phyloP scores from a whole-genome alignment of 2,329 filamentous ascomycete genomes.

The Colletotrichum ledebouriae region DNA sequence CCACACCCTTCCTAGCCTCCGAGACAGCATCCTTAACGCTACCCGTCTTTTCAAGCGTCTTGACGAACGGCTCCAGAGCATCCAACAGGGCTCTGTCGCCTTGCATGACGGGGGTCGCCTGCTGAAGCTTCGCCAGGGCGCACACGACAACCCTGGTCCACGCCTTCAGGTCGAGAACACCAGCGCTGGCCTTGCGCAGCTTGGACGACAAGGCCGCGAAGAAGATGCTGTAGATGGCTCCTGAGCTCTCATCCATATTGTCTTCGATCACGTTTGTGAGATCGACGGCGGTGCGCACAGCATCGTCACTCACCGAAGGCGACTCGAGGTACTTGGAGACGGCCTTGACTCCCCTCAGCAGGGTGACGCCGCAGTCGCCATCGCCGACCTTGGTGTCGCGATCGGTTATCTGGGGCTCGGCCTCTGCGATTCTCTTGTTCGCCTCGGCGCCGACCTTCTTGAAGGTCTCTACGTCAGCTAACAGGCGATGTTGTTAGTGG shows the following conservation, averaged over 20 bases:
- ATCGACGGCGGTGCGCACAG: slow-evolving; percentile 54
- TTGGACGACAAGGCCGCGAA: slow-evolving; percentile 72
- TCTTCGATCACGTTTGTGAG: slow-evolving; percentile 68
- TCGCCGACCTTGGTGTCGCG: no score
- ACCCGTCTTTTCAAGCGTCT: slow-evolving; percentile 65
- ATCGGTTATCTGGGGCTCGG: no score
- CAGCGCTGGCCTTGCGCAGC: slow-evolving; percentile 14
- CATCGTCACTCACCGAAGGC: slow-evolving; percentile 55
- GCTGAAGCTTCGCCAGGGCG: slow-evolving; percentile 44
- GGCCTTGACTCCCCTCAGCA: slow-evolving; percentile 65
- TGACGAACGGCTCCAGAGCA: slow-evolving; percentile 77
- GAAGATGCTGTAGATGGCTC: slow-evolving; percentile 83
- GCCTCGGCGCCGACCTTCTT: no score
- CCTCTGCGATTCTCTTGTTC: no score
- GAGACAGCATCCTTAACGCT: slow-evolving; percentile 63
- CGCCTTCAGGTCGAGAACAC: slow-evolving; percentile 1
- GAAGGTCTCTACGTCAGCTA: no score
- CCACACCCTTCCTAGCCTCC: slow-evolving; percentile 73
- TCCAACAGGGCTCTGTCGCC: slow-evolving; percentile 82
- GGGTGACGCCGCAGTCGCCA: slow-evolving; percentile 52
- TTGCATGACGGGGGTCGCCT: slow-evolving; percentile 77
- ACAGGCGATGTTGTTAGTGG: no score
- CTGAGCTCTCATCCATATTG: slow-evolving; percentile 81
- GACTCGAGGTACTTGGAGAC: slow-evolving; percentile 68
- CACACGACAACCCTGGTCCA: slow-evolving; percentile 27